phyloP scores from a whole-genome alignment of 495 filamentous ascomycete genomes.

The Neurospora cerealis region DNA sequence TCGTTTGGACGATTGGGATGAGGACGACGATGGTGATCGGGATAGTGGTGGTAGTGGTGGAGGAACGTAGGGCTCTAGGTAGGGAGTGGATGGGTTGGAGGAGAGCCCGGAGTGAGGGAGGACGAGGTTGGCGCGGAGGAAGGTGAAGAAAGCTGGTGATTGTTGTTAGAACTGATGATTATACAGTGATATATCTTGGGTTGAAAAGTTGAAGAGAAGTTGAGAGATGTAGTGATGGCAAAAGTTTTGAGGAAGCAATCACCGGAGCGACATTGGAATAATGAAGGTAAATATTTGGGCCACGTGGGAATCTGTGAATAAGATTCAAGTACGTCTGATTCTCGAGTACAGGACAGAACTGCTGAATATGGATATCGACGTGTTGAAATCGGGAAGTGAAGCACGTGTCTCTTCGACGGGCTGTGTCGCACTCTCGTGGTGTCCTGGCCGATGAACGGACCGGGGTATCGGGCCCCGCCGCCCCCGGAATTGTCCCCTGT shows the following conservation, averaged over 20 bases:
- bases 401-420: background rate
- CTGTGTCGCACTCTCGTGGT: background rate
- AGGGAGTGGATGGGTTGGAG: conserved; percentile 29
- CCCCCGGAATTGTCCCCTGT: background rate
- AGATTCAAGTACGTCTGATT: background rate
- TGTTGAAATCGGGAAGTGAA: background rate
- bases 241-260: background rate
- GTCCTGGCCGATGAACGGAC: background rate
- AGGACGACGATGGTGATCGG: background rate
- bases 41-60: background rate
- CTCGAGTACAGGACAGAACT: background rate
- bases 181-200: background rate
- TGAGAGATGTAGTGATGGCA: background rate
- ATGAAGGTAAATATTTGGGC: background rate
- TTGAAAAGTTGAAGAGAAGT: background rate
- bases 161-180: conserved; percentile 5
- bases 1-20: background rate
- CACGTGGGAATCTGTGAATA: background rate
- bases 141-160: conserved; percentile 43
- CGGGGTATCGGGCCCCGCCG: background rate
- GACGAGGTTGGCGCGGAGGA: conserved; percentile 46
- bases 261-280: background rate
- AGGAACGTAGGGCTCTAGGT: conserved; percentile 27
- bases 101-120: conserved; percentile 35
- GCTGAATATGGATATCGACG: background rate